A percentile compares a stretch with the other conserved stretches of the same genome.
These are phyloP conservation scores for Metschnikowia reukaufii DNA, from an alignment of 805 yeast genomes.

Conservation along the genomic window DNA sequence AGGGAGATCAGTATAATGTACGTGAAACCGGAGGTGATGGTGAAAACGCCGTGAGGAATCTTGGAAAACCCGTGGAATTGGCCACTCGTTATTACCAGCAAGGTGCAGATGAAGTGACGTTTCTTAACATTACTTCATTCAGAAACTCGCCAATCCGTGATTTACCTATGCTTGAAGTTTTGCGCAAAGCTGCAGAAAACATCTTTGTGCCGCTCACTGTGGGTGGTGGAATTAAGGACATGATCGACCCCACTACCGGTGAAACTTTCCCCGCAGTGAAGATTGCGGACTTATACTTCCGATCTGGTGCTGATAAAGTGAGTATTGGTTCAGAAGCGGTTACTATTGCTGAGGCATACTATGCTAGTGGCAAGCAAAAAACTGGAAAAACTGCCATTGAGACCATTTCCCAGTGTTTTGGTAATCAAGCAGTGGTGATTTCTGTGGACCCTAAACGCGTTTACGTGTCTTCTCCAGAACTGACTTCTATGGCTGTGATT, in stretches of 20 bases:
- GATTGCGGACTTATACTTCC: slow-evolving; percentile 88
- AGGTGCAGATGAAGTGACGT: slow-evolving; percentile 97
- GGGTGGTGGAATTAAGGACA: slow-evolving; percentile 96
- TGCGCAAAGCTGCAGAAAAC: slow-evolving; percentile 77
- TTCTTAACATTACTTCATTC: slow-evolving; percentile 92
- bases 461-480: slow-evolving; percentile 63
- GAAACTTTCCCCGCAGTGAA: slow-evolving; percentile 77
- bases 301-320: slow-evolving; percentile 97
- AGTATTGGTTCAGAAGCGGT: slow-evolving; percentile 99
- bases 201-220: slow-evolving; percentile 96
- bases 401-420: slow-evolving; percentile 87
- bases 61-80: slow-evolving; percentile 94
- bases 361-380: slow-evolving; percentile 53
- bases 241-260: slow-evolving; percentile 77
- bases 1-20: slow-evolving; percentile 98
- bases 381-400: slow-evolving; percentile 88
- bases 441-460: slow-evolving; percentile 96
- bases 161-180: slow-evolving; percentile 92
- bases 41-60: slow-evolving; percentile 72
- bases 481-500: slow-evolving; percentile 62
- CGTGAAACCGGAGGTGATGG: slow-evolving; percentile 56
- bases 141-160: slow-evolving; percentile 91
- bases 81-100: slow-evolving; percentile 88
- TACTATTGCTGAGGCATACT: slow-evolving; percentile 79
- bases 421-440: slow-evolving; percentile 95